phyloP scores from a whole-genome alignment of 257 asterid species.

The Solanum pinnatisectum region DNA sequence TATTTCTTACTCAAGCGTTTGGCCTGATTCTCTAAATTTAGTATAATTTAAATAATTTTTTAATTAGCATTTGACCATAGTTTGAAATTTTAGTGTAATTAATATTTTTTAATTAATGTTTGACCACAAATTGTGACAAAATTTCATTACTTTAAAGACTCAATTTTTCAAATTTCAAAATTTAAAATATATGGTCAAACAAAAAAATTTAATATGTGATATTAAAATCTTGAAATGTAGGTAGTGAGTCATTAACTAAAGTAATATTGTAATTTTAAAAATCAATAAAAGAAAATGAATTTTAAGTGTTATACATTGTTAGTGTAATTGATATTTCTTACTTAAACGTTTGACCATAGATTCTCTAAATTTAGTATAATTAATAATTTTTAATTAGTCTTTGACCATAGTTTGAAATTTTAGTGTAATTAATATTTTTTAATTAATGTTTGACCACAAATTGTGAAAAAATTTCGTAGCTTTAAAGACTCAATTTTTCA shows the following conservation, averaged over 20 bases:
- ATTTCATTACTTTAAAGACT: no score
- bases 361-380: no score
- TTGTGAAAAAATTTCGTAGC: no score
- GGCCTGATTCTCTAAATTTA: not conserved
- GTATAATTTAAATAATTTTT: not conserved
- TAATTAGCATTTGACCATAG: not conserved
- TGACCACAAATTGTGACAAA: not conserved
- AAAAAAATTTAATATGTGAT: fast-evolving
- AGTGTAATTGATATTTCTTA: not conserved
- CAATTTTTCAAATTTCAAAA: no score
- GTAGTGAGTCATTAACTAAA: no score
- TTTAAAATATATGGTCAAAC: no score
- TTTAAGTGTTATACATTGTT: not conserved
- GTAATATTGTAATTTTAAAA: not conserved
- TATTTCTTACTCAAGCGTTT: not conserved
- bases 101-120: no score
- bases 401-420: not conserved
- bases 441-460: not conserved
- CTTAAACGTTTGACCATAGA: not conserved
- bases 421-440: not conserved
- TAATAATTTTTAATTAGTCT: not conserved
- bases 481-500: no score
- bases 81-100: no score
- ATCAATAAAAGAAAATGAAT: not conserved
- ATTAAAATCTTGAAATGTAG: no score